Base-by-base conservation (phyloP, 768 basidiomycete genomes). In the Rhodocollybia butyracea region DNA sequence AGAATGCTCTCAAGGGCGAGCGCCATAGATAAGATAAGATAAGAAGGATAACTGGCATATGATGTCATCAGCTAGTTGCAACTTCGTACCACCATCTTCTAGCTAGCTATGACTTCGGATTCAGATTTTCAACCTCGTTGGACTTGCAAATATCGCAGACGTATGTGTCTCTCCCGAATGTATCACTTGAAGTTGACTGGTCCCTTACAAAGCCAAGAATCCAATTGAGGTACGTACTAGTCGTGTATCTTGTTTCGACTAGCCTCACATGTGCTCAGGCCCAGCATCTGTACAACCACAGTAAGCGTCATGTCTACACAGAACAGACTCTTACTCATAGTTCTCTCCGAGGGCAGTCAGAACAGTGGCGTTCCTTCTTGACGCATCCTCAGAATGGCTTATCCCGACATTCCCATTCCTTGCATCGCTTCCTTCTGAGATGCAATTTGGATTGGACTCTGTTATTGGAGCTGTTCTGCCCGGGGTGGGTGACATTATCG, bases 381-480 rank as follows among this genome's bases (percentile, higher is more conserved):
- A 58, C 39, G 51, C 57, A n/a, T 58, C 57, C 5, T 58, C 57
- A 15, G 51, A 58, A 58, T 58, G 57, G 57, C 52, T 58, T 32
- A 58, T 58, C 27, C 57, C 57, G 22, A 29, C 52, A 21, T 58
- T 58, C 36, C 57, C 57, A 1, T 47, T 48, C 29, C 27, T 58
- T 27, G 51, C 41, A 12, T 58, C 52, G 4, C 24, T 58, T 22
- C 57, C 57, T 34, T 31, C 39, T 22, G 57, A 58, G 34, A 30
- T 58, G 51, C 57, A 58, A 30, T 58, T 58, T 30, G 57, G 57
- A 15, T 21, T 58, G 24, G 57, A 58, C 34, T 54, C 57, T 17
- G 36, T 58, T 8, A 54, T 58, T 36, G 57, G 57, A 13, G 57
- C 52, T 36, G 52, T 21, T 21, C 30, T 58, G 0, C 57, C 57